A percentile compares a stretch with the other conserved stretches of the same genome.
These are phyloP conservation scores for Termitomyces sp. DNA, from an alignment of 768 basidiomycete species.

Conservation along the genomic window DNA sequence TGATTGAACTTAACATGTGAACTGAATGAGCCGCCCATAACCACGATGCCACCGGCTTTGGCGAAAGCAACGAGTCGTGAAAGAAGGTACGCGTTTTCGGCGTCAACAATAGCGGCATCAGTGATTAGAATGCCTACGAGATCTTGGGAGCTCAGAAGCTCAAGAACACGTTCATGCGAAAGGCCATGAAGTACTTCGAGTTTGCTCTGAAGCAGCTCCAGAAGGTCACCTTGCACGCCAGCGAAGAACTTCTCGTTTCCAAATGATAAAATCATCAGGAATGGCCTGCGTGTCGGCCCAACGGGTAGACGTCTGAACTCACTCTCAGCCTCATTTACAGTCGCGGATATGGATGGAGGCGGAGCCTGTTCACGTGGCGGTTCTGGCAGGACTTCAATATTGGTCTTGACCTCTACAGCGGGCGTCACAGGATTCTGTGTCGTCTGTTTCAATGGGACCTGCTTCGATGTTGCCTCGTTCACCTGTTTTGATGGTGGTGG, in stretches of 20 bases:
- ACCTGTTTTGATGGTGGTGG: background rate
- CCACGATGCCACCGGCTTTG: constrained; percentile 26
- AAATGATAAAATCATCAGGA: constrained; percentile 19
- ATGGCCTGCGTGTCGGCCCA: constrained; percentile 14
- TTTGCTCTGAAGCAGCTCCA: constrained; percentile 12
- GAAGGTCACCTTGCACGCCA: constrained; percentile 15
- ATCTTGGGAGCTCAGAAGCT: constrained; percentile 22
- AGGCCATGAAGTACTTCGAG: constrained; percentile 23
- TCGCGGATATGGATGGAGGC: background rate
- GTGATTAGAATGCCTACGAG: constrained; percentile 28
- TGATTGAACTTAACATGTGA: constrained; percentile 10
- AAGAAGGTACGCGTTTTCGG: constrained; percentile 19
- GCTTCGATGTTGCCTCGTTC: background rate
- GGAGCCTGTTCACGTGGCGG: background rate
- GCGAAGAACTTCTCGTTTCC: constrained; percentile 15
- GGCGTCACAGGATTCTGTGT: background rate
- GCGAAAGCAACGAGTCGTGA: constrained; percentile 23
- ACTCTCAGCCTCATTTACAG: background rate
- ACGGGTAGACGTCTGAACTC: background rate
- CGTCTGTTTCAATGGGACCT: background rate
- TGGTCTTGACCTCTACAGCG: background rate
- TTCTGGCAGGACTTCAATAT: background rate
- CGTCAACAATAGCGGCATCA: constrained; percentile 22
- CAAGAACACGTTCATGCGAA: constrained; percentile 20
- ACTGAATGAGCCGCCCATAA: constrained; percentile 28